Conservation (phyloP, 1,139 yeast species). For the Suhomyces bribrorum region DNA sequence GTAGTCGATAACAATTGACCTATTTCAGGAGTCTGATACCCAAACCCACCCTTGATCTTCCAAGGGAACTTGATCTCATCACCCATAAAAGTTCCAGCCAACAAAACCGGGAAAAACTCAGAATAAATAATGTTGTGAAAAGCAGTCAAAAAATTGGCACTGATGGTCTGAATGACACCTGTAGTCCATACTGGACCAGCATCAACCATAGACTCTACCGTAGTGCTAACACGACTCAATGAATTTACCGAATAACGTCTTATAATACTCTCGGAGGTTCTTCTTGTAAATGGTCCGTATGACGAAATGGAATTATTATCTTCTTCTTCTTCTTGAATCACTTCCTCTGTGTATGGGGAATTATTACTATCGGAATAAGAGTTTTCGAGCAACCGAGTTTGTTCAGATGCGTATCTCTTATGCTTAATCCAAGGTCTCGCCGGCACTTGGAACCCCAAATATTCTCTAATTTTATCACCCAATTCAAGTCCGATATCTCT, state of each 20-base stretch:
- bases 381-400: constrained; percentile 3
- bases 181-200: constrained; percentile 19
- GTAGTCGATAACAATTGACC: constrained; percentile 26
- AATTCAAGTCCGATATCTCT: constrained; percentile 54
- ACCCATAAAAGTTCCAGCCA: constrained; percentile 20
- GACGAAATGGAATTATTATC: constrained; percentile 7
- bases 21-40: constrained; percentile 21
- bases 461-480: constrained; percentile 47
- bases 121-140: constrained; percentile 22
- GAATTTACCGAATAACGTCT: constrained; percentile 18
- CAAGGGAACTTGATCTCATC: constrained; percentile 21
- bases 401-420: background rate
- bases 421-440: constrained; percentile 34
- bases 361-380: background rate
- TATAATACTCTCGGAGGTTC: constrained; percentile 13
- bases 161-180: constrained; percentile 22
- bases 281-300: constrained; percentile 2
- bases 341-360: background rate
- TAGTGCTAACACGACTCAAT: constrained; percentile 1
- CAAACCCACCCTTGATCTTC: constrained; percentile 23
- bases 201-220: constrained; percentile 2
- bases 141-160: constrained; percentile 21
- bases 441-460: constrained; percentile 35
- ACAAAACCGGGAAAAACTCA: constrained; percentile 26
- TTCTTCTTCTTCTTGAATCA: constrained; percentile 1